Percentiles rank a stretch among this genome's conserved stretches.
Conservation (phyloP, 768 basidiomycete species). For the Tulasnella sp. region DNA sequence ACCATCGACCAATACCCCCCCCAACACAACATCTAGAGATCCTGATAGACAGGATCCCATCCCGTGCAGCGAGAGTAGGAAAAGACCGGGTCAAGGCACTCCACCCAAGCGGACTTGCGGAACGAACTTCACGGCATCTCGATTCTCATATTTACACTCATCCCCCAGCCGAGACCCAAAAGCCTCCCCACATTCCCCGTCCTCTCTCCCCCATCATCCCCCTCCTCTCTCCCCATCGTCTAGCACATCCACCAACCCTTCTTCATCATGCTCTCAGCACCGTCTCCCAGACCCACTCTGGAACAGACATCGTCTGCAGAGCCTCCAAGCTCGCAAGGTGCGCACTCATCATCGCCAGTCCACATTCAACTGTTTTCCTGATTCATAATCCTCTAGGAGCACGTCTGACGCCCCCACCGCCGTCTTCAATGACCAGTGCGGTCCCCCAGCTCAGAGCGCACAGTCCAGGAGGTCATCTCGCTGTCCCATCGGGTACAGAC, state of each 20-base stretch:
- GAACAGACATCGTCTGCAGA: not conserved
- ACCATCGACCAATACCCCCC: not conserved
- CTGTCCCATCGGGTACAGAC: not conserved
- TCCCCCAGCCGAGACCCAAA: not conserved
- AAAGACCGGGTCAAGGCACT: not conserved
- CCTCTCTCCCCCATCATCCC: not conserved
- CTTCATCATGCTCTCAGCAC: not conserved
- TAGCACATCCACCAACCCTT: not conserved
- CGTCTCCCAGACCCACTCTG: not conserved
- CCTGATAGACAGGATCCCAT: not conserved
- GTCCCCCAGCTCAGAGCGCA: not conserved
- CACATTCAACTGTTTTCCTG: not conserved
- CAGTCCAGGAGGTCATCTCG: conserved; percentile 6
- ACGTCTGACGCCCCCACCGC: not conserved
- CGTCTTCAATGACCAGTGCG: not conserved
- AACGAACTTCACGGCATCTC: not conserved
- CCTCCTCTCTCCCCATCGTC: not conserved
- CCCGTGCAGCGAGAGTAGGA: not conserved
- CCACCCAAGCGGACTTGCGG: not conserved
- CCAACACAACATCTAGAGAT: not conserved
- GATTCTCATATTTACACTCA: not conserved
- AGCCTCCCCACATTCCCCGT: not conserved
- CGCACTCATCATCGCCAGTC: not conserved
- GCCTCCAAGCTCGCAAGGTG: not conserved
- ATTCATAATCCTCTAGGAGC: not conserved